These are phyloP conservation scores for Arthrobotrys entomopaga DNA, from an alignment of 2,329 filamentous ascomycete genomes.

Conservation along the genomic window DNA sequence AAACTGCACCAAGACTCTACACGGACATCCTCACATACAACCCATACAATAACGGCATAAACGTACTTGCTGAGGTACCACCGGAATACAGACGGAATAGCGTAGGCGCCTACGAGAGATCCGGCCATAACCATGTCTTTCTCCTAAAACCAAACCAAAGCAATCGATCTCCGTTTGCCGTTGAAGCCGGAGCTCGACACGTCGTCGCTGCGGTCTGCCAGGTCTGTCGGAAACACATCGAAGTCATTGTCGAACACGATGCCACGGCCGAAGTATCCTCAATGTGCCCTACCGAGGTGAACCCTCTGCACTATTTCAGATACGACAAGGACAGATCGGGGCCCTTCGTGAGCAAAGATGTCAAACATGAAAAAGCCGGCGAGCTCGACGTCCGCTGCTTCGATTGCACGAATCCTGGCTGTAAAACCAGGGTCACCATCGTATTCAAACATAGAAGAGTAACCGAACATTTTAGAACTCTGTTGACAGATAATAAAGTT, in stretches of 20 bases:
- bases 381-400: slow-evolving; percentile 66
- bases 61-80: slow-evolving; percentile 70
- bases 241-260: slow-evolving; percentile 68
- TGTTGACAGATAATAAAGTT: slow-evolving; percentile 68
- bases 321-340: slow-evolving; percentile 54
- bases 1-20: slow-evolving; percentile 64
- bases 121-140: slow-evolving; percentile 67
- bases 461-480: slow-evolving; percentile 64
- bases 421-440: slow-evolving; percentile 68
- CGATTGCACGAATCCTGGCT: slow-evolving; percentile 70
- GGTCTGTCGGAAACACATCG: slow-evolving; percentile 72
- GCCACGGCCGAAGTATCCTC: slow-evolving; percentile 59
- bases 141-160: slow-evolving; percentile 69
- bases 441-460: slow-evolving; percentile 68
- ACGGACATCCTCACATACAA: slow-evolving; percentile 67
- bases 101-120: slow-evolving; percentile 59
- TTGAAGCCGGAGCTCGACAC: slow-evolving; percentile 65
- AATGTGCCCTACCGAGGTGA: slow-evolving; percentile 65
- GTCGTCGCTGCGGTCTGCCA: slow-evolving; percentile 70
- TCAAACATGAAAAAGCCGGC: slow-evolving; percentile 57
- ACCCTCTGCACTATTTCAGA: slow-evolving; percentile 70
- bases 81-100: slow-evolving; percentile 62
- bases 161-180: slow-evolving; percentile 61
- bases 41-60: slow-evolving; percentile 66
- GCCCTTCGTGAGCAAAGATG: slow-evolving; percentile 36